phyloP scores from a whole-genome alignment of 352 stramenopile genomes.

The Phytopythium kandeliae region DNA sequence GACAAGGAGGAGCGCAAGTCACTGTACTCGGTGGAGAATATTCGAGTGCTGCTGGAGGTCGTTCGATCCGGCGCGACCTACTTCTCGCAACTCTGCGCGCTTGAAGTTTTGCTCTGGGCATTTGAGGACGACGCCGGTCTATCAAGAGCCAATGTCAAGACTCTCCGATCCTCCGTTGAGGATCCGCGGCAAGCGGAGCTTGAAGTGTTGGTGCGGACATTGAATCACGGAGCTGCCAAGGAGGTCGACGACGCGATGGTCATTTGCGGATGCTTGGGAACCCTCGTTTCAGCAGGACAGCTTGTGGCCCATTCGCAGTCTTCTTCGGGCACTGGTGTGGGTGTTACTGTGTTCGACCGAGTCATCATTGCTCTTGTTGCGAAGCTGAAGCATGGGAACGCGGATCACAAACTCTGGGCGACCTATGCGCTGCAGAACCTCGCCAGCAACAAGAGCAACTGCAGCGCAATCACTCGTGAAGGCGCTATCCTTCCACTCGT shows the following conservation, averaged over 20 bases:
- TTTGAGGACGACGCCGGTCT: not conserved
- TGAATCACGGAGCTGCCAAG: not conserved
- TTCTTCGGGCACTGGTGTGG: too few relatives aligned
- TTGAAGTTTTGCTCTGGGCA: not conserved
- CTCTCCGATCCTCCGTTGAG: not conserved
- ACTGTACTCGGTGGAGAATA: not conserved
- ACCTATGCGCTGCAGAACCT: not conserved
- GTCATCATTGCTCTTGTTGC: not conserved
- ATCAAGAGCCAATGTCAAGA: not conserved
- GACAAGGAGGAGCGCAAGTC: not conserved
- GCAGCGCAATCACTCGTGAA: too few relatives aligned
- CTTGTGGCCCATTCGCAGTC: too few relatives aligned
- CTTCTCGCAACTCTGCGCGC: conserved; percentile 1
- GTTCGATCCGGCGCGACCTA: not conserved
- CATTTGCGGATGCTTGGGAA: not conserved
- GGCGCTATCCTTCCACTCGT: too few relatives aligned
- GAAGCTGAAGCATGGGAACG: not conserved
- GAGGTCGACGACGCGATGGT: not conserved
- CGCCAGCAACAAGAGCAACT: not conserved
- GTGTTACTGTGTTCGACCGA: not conserved
- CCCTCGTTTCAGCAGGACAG: not conserved
- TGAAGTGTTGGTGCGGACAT: not conserved
- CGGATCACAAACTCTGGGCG: not conserved
- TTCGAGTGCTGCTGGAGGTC: not conserved
- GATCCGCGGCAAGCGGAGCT: not conserved